Evolutionary conservation across 2,329 filamentous ascomycete species (phyloP).

Genomic region (Alternaria sp.): DNA sequence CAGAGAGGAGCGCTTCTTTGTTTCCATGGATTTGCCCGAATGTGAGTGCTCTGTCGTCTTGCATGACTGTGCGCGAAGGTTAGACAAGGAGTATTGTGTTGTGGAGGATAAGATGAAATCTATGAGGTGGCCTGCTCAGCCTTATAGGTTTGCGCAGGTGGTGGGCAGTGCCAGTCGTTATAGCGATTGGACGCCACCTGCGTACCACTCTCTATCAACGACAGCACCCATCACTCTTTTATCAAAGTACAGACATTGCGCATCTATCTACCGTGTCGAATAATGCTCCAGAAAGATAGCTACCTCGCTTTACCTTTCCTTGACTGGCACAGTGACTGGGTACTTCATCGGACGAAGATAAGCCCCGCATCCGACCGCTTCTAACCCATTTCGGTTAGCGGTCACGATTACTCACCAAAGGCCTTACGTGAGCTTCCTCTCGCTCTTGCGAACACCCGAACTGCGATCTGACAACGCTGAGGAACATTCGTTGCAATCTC

Average conservation of each 20-base stretch:
- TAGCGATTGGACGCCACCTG: not conserved
- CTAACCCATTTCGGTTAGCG: not conserved
- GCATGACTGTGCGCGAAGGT: not conserved
- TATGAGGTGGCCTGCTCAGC: not conserved
- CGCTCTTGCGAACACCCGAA: not conserved
- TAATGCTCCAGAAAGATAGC: not conserved
- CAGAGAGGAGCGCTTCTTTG: not conserved
- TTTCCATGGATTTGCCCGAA: not conserved
- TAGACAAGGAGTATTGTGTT: no score
- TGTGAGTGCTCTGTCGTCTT: not conserved
- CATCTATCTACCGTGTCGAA: no score
- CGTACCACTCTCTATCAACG: not conserved
- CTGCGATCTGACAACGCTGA: not conserved
- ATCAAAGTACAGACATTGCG: not conserved
- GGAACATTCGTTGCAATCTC: not conserved
- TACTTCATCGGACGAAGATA: not conserved
- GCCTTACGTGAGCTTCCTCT: not conserved
- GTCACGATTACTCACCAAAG: not conserved
- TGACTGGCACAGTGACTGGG: no score
- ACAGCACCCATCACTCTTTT: not conserved
- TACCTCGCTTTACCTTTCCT: no score
- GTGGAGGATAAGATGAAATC: not conserved
- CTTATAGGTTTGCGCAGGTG: not conserved
- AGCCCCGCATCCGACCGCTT: not conserved
- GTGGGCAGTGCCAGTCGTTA: not conserved